Percentiles rank a stretch among this genome's conserved stretches.
These are phyloP conservation scores for Tulasnella sp. DNA, from an alignment of 768 basidiomycete genomes.

Conservation along the genomic window DNA sequence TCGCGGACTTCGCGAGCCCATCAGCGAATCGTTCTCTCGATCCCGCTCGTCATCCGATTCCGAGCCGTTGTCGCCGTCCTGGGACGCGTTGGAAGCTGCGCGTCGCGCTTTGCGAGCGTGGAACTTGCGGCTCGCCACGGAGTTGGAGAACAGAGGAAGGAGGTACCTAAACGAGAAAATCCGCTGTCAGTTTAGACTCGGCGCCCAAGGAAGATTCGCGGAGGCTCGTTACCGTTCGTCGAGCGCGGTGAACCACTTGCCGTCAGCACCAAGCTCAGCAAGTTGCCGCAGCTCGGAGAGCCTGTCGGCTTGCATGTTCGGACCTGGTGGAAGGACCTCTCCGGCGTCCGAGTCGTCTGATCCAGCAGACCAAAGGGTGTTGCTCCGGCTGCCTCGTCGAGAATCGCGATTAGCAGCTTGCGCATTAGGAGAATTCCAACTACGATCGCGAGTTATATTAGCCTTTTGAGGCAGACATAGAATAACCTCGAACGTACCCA, in stretches of 20 bases:
- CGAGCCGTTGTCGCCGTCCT: constrained; percentile 16
- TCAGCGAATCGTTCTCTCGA: constrained; percentile 8
- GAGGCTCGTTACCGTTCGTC: constrained; percentile 60
- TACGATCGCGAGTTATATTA: not conserved
- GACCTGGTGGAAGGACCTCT: constrained; percentile 17
- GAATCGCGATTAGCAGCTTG: not conserved
- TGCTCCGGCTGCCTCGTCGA: not conserved
- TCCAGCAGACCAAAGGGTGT: not conserved
- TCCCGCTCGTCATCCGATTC: constrained; percentile 29
- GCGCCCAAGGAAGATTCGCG: not conserved
- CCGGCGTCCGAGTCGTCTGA: constrained; percentile 21
- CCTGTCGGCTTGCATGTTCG: constrained; percentile 9
- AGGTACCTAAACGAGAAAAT: constrained; percentile 50
- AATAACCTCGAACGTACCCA: not conserved
- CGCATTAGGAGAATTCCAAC: constrained; percentile 8
- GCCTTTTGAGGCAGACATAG: not conserved
- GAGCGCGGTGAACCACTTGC: constrained; percentile 92
- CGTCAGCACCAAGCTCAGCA: constrained; percentile 54
- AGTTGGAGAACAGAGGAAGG: constrained; percentile 87
- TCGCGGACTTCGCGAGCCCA: constrained; percentile 12
- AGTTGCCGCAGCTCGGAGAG: constrained; percentile 21
- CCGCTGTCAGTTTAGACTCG: not conserved
- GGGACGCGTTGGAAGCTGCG: constrained; percentile 19
- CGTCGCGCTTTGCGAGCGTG: constrained; percentile 53
- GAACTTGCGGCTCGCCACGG: constrained; percentile 81